These are phyloP conservation scores for Anthoceros angustus DNA, from an alignment of 225 moss, liverwort and hornwort species.

Conservation along the genomic window DNA sequence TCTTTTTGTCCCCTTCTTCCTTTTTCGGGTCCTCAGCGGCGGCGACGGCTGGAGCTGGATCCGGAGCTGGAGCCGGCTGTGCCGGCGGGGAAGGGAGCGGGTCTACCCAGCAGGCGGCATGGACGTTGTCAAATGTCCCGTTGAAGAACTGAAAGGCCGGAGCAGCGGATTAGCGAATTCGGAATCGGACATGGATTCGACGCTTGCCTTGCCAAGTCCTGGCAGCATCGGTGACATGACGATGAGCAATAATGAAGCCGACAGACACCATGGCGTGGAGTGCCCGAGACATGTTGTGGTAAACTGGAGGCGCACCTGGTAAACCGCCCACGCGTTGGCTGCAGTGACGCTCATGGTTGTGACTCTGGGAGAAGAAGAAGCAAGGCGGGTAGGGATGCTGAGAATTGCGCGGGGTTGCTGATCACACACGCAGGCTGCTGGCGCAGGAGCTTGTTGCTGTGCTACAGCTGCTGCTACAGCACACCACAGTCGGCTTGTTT, in stretches of 20 bases:
- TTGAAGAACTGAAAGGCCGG: background rate
- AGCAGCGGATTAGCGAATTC: background rate
- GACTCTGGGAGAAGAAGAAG: background rate
- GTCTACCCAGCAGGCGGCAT: conserved; percentile 1
- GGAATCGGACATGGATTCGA: no score
- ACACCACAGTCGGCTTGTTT: no score
- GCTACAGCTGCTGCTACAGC: no score
- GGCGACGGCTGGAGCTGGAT: background rate
- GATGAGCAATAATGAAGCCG: background rate
- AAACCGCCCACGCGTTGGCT: background rate
- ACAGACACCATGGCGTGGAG: background rate
- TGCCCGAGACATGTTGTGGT: background rate
- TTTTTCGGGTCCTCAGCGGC: background rate
- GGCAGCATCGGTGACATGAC: background rate
- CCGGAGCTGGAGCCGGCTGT: no score
- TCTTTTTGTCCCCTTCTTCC: background rate
- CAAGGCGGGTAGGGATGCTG: background rate
- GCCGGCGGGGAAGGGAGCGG: background rate
- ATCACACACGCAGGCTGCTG: no score
- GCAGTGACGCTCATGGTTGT: background rate
- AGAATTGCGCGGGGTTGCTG: background rate
- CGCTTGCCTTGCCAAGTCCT: no score
- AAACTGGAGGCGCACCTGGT: background rate
- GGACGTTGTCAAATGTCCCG: background rate
- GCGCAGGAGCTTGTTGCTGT: no score